Evolutionary conservation across 2,329 filamentous ascomycete species (phyloP), one percentile per base, ranked within the genome.

Genomic region (Thermothelomyces thermophilus): DNA sequence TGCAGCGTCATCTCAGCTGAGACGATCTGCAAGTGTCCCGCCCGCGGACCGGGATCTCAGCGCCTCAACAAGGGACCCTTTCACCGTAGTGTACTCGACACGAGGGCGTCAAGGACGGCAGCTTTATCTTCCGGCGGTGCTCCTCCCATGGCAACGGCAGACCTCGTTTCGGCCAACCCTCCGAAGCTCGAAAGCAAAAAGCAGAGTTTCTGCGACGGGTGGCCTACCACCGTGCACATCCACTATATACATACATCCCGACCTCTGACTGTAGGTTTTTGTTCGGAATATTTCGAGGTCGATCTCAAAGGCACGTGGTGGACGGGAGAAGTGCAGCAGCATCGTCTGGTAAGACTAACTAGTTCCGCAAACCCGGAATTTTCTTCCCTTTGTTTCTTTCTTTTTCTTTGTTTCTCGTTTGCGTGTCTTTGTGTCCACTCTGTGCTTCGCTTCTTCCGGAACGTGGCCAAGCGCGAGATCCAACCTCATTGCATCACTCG

Each of bases 1-100:
- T 42, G 48, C 52, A 46, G 56, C 56, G 56, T 58, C 56, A 58
- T 58, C 46, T 50, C 46, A 49, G 55, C 53, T 56, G 55, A 54
- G 51, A 46, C 46, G 50, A 54, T 52, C 50, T 51, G 50, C 50
- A 46, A 46, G 41, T 48, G 33, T 37, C 45, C 50, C 36, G 30
- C 48, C 49, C 16, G 34, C 20, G 14, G n/a, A n/a, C 31, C 30
- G n/a, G 48, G 48, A 45, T 41, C 22, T 26, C 16, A 19, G 20
- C 45, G 46, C 46, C 48, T 50, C 46, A 37, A 40, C 41, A 43
- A 16, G n/a, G n/a, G 28, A 20, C 26, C 48, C 22, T 20, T 26
- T 17, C 30, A 13, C 13, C 41, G 36, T 28, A 42, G 13, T 36
- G 33, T 6, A n/a, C n/a, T n/a, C n/a, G n/a, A 16, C 13, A 16